phyloP scores from a whole-genome alignment of 192 early-diverging fungal species.

The Podila epigama region DNA sequence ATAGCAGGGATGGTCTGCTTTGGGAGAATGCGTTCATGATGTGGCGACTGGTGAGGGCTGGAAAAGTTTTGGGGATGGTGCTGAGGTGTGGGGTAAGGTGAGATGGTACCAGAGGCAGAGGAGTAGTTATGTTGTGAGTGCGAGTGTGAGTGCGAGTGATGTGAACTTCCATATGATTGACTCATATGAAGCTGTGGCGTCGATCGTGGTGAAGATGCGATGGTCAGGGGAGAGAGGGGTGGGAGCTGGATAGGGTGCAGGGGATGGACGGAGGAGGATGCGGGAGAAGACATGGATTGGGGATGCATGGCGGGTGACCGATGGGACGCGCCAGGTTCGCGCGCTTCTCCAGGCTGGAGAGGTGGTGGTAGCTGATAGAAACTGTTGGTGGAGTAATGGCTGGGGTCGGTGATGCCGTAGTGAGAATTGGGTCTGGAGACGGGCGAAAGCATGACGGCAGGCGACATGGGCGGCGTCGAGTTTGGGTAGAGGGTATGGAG shows the following conservation, averaged over 20 bases:
- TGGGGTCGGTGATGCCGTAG: constrained; percentile 37
- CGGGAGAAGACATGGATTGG: constrained; percentile 12
- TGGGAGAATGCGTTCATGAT: constrained; percentile 3
- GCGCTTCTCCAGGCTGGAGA: constrained; percentile 16
- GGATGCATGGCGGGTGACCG: constrained; percentile 43
- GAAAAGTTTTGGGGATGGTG: constrained; percentile 34
- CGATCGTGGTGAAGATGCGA: constrained; percentile 32
- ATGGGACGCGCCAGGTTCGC: constrained; percentile 18
- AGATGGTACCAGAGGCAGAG: constrained; percentile 19
- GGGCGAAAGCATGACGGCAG: constrained; percentile 34
- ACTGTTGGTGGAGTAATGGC: constrained; percentile 33
- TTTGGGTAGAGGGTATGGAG: constrained; percentile 24
- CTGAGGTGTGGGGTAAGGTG: constrained; percentile 44
- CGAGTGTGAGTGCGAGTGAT: constrained; percentile 12
- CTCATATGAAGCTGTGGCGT: constrained; percentile 43
- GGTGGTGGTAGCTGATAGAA: constrained; percentile 48
- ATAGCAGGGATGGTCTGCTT: constrained; percentile 37
- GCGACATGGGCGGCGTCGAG: constrained; percentile 44
- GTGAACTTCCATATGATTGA: no score
- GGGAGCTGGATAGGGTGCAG: constrained; percentile 2
- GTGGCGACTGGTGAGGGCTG: constrained; percentile 24
- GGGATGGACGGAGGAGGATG: constrained; percentile 7
- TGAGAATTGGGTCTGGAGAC: constrained; percentile 31
- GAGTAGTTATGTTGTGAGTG: constrained; percentile 1
- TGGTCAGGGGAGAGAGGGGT: background rate